Percentiles rank a stretch among this genome's conserved stretches.
These are phyloP conservation scores for Triangularia setosa DNA, from an alignment of 2,329 filamentous ascomycete species.

Conservation along the genomic window DNA sequence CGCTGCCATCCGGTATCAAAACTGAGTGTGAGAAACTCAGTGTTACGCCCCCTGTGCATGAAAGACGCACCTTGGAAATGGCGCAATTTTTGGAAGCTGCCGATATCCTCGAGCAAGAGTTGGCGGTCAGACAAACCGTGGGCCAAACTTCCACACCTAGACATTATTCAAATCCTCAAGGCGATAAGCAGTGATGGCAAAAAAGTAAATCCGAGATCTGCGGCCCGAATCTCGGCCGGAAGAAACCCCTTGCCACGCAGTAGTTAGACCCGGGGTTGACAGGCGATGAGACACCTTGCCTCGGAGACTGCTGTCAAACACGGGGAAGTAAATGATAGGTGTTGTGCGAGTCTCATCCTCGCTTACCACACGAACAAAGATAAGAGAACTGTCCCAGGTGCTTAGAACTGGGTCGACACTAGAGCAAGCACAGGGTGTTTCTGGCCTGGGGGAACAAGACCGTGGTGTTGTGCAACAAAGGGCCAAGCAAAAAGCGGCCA, in stretches of 20 bases:
- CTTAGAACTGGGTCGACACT: background rate
- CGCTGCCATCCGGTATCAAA: background rate
- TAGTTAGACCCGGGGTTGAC: background rate
- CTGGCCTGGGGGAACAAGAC: background rate
- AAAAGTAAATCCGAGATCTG: background rate
- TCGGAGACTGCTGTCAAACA: background rate
- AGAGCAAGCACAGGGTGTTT: background rate
- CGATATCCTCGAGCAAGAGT: background rate
- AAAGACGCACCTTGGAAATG: background rate
- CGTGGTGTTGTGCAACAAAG: background rate
- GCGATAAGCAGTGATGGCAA: background rate
- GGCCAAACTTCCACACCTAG: background rate
- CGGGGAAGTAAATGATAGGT: background rate
- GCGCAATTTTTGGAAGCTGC: background rate
- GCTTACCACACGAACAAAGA: background rate
- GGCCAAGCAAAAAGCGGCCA: background rate
- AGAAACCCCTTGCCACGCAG: background rate
- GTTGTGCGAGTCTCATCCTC: background rate
- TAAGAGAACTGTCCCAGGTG: background rate
- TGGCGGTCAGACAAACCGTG: background rate
- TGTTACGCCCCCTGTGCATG: background rate
- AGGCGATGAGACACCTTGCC: background rate
- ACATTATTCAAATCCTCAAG: background rate
- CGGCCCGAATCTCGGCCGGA: background rate
- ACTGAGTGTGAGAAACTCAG: background rate